Evolutionary conservation across 306 rosid genomes (phyloP).

Genomic region (Pyrus bretschneideri): DNA sequence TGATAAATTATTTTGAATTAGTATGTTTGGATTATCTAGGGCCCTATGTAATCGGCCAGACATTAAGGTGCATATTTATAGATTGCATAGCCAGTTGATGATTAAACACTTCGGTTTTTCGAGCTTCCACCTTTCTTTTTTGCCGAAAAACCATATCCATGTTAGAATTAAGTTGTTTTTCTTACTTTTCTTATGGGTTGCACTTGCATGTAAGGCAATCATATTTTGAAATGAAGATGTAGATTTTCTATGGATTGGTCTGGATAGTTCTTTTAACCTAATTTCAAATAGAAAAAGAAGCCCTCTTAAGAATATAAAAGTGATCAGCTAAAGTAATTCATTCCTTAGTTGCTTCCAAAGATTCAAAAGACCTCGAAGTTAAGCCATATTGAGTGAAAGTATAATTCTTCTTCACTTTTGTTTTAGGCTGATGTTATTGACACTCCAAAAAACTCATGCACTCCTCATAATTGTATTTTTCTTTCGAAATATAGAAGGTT

Average conservation of each 20-base stretch:
- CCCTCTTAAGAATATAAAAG: background rate
- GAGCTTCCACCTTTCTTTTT: no score
- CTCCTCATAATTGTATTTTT: no score
- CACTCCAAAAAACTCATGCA: no score
- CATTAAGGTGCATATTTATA: no score
- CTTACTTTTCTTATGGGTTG: background rate
- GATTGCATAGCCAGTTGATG: no score
- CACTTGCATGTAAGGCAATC: background rate
- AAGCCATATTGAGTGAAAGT: background rate
- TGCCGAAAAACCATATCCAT: background rate
- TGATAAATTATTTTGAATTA: no score
- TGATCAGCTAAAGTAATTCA: background rate
- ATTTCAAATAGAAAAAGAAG: background rate
- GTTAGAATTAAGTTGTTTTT: background rate
- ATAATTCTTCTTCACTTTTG: background rate
- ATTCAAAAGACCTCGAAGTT: background rate
- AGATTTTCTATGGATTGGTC: background rate
- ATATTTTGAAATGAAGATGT: background rate
- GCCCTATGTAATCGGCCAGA: no score
- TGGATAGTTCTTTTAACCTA: background rate
- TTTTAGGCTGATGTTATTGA: no score
- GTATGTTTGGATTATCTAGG: no score
- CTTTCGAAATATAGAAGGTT: no score
- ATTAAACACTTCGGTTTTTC: no score
- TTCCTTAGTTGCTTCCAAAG: background rate